Conservation (phyloP, 140 eudicot genomes). For the Cichorium intybus region DNA sequence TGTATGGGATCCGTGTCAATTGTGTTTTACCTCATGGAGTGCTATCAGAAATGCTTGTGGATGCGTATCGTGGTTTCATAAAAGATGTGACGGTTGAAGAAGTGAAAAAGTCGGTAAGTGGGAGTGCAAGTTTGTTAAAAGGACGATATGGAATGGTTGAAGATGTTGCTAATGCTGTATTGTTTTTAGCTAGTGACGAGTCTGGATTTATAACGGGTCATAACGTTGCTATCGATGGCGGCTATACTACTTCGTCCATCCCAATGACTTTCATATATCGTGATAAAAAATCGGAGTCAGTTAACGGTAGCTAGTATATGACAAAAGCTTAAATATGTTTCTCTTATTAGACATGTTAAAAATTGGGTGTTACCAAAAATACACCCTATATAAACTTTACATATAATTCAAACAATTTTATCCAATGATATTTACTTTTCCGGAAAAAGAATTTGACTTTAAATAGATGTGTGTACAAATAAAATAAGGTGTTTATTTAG, state of each 20-base stretch:
- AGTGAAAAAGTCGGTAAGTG: slow-evolving; percentile 44
- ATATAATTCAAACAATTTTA: too few species aligned
- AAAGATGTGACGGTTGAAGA: slow-evolving; percentile 39
- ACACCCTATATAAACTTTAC: too few species aligned
- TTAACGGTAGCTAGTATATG: slow-evolving; percentile 10
- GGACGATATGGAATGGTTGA: slow-evolving; percentile 67
- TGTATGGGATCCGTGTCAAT: slow-evolving; percentile 72
- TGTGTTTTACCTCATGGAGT: slow-evolving; percentile 78
- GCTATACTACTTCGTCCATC: slow-evolving; percentile 51
- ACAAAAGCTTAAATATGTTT: not conserved
- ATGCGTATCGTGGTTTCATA: slow-evolving; percentile 38
- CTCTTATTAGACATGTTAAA: too few species aligned
- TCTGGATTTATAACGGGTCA: slow-evolving; percentile 79
- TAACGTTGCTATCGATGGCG: slow-evolving; percentile 81
- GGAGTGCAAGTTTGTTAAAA: slow-evolving; percentile 49
- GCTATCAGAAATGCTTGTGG: slow-evolving; percentile 66
- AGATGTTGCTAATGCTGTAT: slow-evolving; percentile 71
- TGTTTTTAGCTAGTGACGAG: slow-evolving; percentile 77
- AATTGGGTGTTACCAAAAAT: too few species aligned
- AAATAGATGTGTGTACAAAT: too few species aligned
- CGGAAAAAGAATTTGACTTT: too few species aligned
- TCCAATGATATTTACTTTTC: too few species aligned
- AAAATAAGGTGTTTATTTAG: too few species aligned
- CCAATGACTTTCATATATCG: slow-evolving; percentile 57
- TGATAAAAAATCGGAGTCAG: slow-evolving; percentile 17